Base-by-base conservation (phyloP, 2,329 filamentous ascomycete genomes). In the Cladosporium oxysporum region DNA sequence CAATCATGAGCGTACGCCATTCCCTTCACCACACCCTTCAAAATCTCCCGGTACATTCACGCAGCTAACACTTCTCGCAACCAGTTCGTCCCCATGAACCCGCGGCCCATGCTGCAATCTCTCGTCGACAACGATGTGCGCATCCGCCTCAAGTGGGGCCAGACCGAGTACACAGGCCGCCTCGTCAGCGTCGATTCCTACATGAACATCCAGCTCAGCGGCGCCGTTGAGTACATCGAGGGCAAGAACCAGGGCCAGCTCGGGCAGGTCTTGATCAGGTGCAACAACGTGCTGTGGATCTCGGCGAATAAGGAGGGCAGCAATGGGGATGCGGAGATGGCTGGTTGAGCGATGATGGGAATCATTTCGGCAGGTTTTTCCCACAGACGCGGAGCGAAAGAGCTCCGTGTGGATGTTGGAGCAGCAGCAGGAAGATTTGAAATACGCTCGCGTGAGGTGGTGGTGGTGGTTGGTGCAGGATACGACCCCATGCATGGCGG, bases 191-290 rank as follows among this genome's bases (percentile, higher is more conserved):
- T 96, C 76, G 95, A 99, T 83, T 93, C 91, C 77, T 99, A 99
- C 84, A 98, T 99, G 94, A 99, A 99, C 83, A 89, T 99, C 70
- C 93, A 98, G 82, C 87, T 99, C 69, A 88, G 89, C 71, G 90
- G 90, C 74, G 93, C 94, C 61, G 91, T 97, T 81, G 95, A 99
- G 80, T 97, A 90, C 81, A 91, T 97, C 76, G 88, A 93, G 77
- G 90, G 92, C 72, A 91, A 96, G 85, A 89, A 88, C 78, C 92
- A 90, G 41, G 94, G 93, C 66, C 87, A 87, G 58, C 82, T 99
- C 71, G 95, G 95, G 7, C 91, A 97, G 80, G 93, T 99, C 55
- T 80, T 99, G 74, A 98, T 99, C 76, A 85, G 94, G 90, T 96
- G 80, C 68, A 83, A 74, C 58, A 61, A 60, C 26, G 60, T 57